These are phyloP conservation scores for Davidsoniella eucalypti DNA, from an alignment of 2,329 filamentous ascomycete species.

Conservation along the genomic window DNA sequence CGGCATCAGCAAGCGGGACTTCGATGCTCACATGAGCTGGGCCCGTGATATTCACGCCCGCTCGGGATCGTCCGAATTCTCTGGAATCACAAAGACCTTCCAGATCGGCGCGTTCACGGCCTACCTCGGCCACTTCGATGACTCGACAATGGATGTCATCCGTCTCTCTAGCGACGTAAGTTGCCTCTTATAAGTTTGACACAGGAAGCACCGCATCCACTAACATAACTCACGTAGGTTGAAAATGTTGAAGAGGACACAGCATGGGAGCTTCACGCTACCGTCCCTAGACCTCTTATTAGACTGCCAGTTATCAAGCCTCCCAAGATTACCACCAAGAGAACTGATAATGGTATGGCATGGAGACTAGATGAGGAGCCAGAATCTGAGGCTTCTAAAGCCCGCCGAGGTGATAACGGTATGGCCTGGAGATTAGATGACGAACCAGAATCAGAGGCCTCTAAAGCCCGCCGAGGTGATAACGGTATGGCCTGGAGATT, in stretches of 20 bases:
- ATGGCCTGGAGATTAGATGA: constrained; percentile 6
- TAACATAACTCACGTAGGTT: constrained; percentile 10
- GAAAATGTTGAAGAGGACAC: constrained; percentile 6
- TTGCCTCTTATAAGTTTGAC: constrained; percentile 38
- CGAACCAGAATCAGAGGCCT: neutral
- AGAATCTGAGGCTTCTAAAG: neutral
- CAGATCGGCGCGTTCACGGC: constrained; percentile 22
- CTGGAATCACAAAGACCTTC: constrained; percentile 20
- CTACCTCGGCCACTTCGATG: constrained; percentile 27
- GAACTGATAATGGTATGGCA: neutral
- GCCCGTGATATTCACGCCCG: constrained; percentile 20
- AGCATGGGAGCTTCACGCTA: constrained; percentile 3
- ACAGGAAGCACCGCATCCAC: neutral
- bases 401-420: neutral
- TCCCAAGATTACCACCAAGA: neutral
- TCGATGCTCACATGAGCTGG: constrained; percentile 22
- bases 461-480: neutral
- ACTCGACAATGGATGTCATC: constrained; percentile 24
- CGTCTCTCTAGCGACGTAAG: constrained; percentile 25
- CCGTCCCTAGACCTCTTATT: neutral
- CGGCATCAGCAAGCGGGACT: constrained; percentile 18
- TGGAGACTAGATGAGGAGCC: neutral
- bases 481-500: neutral
- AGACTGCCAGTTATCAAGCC: neutral
- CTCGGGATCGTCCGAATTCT: constrained; percentile 19